phyloP scores from a whole-genome alignment of 148 eudicot species.

The Vaccinium macrocarpon region DNA sequence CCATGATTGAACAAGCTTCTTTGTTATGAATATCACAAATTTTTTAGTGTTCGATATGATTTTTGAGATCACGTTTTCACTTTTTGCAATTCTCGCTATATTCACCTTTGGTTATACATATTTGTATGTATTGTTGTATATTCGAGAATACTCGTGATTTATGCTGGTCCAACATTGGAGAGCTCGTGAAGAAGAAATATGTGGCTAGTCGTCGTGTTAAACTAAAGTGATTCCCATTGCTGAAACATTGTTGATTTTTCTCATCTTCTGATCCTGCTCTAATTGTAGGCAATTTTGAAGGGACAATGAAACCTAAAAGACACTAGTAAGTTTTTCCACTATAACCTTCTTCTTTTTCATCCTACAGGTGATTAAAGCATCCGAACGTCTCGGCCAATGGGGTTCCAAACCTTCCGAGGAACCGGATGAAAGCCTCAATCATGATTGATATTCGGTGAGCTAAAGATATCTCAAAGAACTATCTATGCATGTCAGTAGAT shows the following conservation, averaged over 20 bases:
- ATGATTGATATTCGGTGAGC: slow-evolving; percentile 1
- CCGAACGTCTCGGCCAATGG: slow-evolving; percentile 32
- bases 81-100: no score
- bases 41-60: no score
- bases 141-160: no score
- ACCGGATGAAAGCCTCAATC: slow-evolving; percentile 4
- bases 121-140: no score
- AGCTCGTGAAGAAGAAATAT: no score
- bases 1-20: no score
- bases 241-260: background rate
- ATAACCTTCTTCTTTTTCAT: background rate
- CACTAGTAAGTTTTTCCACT: background rate
- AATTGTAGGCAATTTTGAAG: background rate
- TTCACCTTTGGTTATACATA: no score
- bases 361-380: slow-evolving; percentile 47
- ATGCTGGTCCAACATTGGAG: no score
- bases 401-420: slow-evolving; percentile 28
- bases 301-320: background rate
- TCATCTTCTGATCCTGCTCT: background rate
- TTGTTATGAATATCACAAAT: no score
- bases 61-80: no score
- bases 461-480: background rate
- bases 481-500: background rate
- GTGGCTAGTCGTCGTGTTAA: no score
- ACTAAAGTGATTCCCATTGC: background rate